These are phyloP conservation scores for Ceriops zippeliana DNA, from an alignment of 345 rosid species.

Conservation along the genomic window DNA sequence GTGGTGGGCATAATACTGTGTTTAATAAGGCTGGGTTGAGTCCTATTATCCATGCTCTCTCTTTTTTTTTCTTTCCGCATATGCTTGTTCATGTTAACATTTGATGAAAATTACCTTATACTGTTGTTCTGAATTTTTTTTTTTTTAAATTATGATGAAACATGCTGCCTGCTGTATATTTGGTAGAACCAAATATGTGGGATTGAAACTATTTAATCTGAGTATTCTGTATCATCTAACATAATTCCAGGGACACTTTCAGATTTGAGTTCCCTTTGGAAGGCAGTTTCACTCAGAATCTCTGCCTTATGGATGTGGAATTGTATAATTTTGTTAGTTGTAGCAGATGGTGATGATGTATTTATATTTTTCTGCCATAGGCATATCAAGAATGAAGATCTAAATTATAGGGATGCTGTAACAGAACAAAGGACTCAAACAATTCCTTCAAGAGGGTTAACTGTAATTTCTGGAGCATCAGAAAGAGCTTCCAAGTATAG, in stretches of 20 bases:
- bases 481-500: conserved; percentile 61
- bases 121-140: too few relatives aligned
- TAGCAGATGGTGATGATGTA: not conserved
- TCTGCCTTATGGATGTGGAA: not conserved
- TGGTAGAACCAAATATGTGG: too few relatives aligned
- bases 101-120: too few relatives aligned
- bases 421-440: conserved; percentile 54
- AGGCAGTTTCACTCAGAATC: not conserved
- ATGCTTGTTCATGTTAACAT: too few relatives aligned
- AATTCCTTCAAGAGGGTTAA: conserved; percentile 48
- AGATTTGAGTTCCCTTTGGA: not conserved
- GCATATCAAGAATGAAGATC: conserved; percentile 45
- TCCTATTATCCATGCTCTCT: too few relatives aligned
- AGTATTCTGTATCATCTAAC: too few relatives aligned
- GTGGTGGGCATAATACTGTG: too few relatives aligned
- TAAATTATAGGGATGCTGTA: conserved; percentile 39
- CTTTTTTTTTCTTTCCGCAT: too few relatives aligned
- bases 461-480: conserved; percentile 46
- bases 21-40: too few relatives aligned
- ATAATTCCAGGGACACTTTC: not conserved
- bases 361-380: conserved; percentile 34
- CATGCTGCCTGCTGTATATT: too few relatives aligned
- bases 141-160: too few relatives aligned
- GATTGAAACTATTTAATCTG: too few relatives aligned
- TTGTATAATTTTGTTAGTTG: not conserved